phyloP scores from a whole-genome alignment of 768 basidiomycete species.

The Myochromella boudieri region DNA sequence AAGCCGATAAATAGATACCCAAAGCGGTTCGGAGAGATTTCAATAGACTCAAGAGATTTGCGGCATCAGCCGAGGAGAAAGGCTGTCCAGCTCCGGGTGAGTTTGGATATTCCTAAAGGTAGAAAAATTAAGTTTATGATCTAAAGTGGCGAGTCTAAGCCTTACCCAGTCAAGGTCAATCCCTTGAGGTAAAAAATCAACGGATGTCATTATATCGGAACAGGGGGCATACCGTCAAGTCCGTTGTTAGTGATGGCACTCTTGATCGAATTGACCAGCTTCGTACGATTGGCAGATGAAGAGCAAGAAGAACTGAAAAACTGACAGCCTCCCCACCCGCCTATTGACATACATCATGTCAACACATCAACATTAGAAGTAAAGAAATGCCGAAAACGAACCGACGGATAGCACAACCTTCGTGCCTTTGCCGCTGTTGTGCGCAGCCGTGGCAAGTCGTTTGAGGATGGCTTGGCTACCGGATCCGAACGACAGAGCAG shows the following conservation, averaged over 20 bases:
- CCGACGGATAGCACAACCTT: conserved; percentile 69
- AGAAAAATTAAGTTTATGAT: conserved; percentile 1
- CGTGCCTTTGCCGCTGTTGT: conserved; percentile 56
- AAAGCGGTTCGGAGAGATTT: conserved; percentile 54
- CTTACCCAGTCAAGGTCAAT: conserved; percentile 58
- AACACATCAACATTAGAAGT: not conserved
- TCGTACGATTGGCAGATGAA: conserved; percentile 47
- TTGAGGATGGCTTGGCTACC: conserved; percentile 52
- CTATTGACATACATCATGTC: conserved; percentile 28
- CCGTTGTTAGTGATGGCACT: conserved; percentile 56
- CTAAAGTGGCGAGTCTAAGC: not conserved
- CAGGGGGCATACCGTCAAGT: conserved; percentile 60
- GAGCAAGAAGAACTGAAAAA: conserved; percentile 64
- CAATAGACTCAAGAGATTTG: conserved; percentile 63
- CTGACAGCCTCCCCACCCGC: conserved; percentile 71
- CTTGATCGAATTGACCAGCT: conserved; percentile 56
- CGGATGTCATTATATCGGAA: not conserved
- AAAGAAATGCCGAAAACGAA: conserved; percentile 31
- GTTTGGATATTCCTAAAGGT: conserved; percentile 68
- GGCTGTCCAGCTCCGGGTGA: conserved; percentile 61
- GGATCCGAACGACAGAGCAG: conserved; percentile 48
- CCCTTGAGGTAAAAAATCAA: conserved; percentile 42
- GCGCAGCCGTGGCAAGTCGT: conserved; percentile 56
- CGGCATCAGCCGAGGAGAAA: conserved; percentile 56
- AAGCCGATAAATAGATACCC: conserved; percentile 30